Evolutionary conservation across 2,329 filamentous ascomycete genomes (phyloP), one percentile per base, ranked within the genome.

Genomic region (Ilyonectria sp.): DNA sequence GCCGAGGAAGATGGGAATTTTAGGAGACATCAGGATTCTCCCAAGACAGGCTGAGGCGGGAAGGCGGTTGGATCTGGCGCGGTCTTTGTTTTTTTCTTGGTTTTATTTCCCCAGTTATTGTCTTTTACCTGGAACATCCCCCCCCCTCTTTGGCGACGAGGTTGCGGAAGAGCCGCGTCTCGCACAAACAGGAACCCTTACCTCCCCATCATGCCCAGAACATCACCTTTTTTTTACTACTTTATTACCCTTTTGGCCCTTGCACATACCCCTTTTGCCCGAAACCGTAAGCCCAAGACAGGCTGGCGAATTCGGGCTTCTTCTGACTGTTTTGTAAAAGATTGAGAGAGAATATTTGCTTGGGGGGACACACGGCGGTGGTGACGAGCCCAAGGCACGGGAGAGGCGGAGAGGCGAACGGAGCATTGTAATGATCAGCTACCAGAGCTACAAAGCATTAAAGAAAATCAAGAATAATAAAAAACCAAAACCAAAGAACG

Each of bases 21-120:
- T 66, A 65, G 69, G 68, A 65, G 53, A 19, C n/a, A 61, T 8
- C 47, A 37, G 57, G 53, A 66, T 44, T 73, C 63, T 63, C 70
- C 60, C 66, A 55, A 71, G 63, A 69, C 67, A 71, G 71, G 73
- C 74, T 68, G 62, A 69, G 65, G 69, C 69, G 69, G 73, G 67
- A 63, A 72, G 56, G 69, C 63, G 67, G 68, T 74, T 76, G 74
- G 74, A 75, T 75, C 67, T 60, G 74, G 74, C 74, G 74, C 69
- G 71, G 74, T 66, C 67, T 61, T 76, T 76, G 69, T 67, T 68
- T 59, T 59, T 61, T 53, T 63, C 43, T 56, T 53, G 46, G 40
- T 52, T 63, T 67, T 69, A 26, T 54, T 46, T 70, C 61, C 60
- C 66, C 61, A 66, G 55, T 67, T 56, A 53, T 60, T 66, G 64